These are phyloP conservation scores for Forsythia suspensa DNA, from an alignment of 257 asterid genomes.

Conservation along the genomic window DNA sequence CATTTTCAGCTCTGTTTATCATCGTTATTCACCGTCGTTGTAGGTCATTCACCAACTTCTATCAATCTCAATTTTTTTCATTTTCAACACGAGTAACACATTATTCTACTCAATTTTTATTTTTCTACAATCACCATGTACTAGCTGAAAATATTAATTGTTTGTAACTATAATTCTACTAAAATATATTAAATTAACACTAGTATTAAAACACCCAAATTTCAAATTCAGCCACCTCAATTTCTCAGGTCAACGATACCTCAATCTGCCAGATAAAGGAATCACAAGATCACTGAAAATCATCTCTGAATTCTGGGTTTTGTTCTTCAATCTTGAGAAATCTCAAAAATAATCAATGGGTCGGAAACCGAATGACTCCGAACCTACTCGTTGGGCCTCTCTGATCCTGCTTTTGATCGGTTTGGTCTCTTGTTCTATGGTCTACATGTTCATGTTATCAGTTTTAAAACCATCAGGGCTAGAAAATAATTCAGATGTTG, in stretches of 20 bases:
- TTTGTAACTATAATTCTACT: too few relatives aligned
- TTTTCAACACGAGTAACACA: too few relatives aligned
- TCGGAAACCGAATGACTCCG: slow-evolving; percentile 71
- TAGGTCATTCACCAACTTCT: too few relatives aligned
- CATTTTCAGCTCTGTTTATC: too few relatives aligned
- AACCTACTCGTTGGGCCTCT: slow-evolving; percentile 57
- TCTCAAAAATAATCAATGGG: slow-evolving; percentile 46
- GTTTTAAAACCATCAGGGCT: slow-evolving; percentile 32
- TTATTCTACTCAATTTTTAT: too few relatives aligned
- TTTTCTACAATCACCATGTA: too few relatives aligned
- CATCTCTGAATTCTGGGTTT: slow-evolving; percentile 35
- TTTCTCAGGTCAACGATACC: slow-evolving; percentile 27
- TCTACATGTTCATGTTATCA: slow-evolving; percentile 66
- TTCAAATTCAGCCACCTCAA: slow-evolving; percentile 21
- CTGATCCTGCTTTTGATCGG: slow-evolving; percentile 70
- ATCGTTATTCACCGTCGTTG: too few relatives aligned
- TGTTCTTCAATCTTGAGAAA: slow-evolving; percentile 7
- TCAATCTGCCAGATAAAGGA: neutral
- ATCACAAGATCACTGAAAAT: slow-evolving; percentile 21
- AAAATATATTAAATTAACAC: too few relatives aligned
- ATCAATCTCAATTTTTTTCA: too few relatives aligned
- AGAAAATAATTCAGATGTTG: slow-evolving; percentile 24
- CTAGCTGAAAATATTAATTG: too few relatives aligned
- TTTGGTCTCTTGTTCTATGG: slow-evolving; percentile 59
- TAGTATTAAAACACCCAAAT: neutral